Evolutionary conservation across 164 flowering plant genomes (phyloP).

Genomic region (Chimonanthus salicifolius): DNA sequence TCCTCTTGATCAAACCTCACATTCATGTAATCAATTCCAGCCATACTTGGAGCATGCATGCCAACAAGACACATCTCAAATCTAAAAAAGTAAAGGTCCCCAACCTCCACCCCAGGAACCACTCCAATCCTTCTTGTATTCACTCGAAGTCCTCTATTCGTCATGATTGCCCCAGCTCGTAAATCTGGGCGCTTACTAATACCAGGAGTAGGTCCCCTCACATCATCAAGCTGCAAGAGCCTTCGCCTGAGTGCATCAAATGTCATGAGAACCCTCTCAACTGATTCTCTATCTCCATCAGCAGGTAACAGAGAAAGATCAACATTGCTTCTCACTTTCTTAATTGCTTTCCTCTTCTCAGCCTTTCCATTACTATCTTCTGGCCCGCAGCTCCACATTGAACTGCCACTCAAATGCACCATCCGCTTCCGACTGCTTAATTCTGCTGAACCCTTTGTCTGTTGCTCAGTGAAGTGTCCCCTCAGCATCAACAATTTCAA

Average conservation of each 20-base stretch:
- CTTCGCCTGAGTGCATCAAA: constrained; percentile 37
- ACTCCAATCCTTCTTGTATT: constrained; percentile 42
- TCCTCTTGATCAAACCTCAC: constrained; percentile 27
- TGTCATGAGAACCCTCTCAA: constrained; percentile 22
- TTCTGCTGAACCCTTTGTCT: constrained; percentile 7
- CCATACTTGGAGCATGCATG: constrained; percentile 49
- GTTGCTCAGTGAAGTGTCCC: neutral
- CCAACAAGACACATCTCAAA: constrained; percentile 53
- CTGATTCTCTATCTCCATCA: constrained; percentile 28
- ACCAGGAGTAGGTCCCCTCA: constrained; percentile 24
- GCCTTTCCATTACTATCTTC: constrained; percentile 14
- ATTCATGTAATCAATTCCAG: constrained; percentile 49
- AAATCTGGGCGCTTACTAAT: constrained; percentile 33
- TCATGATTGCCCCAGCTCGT: constrained; percentile 30
- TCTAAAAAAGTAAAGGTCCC: constrained; percentile 53
- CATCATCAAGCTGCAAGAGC: constrained; percentile 29
- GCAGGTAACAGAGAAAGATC: constrained; percentile 11
- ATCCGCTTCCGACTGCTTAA: constrained; percentile 1
- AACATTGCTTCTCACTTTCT: constrained; percentile 14
- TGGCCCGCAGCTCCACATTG: constrained; percentile 9
- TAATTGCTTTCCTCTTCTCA: constrained; percentile 19
- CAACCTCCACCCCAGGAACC: constrained; percentile 52
- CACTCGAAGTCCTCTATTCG: constrained; percentile 32
- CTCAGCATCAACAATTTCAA: constrained; percentile 6
- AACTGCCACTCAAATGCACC: constrained; percentile 6